Conservation (phyloP, 1,284 basidiomycete genomes). For the Cryptococcus jaspeensis region DNA sequence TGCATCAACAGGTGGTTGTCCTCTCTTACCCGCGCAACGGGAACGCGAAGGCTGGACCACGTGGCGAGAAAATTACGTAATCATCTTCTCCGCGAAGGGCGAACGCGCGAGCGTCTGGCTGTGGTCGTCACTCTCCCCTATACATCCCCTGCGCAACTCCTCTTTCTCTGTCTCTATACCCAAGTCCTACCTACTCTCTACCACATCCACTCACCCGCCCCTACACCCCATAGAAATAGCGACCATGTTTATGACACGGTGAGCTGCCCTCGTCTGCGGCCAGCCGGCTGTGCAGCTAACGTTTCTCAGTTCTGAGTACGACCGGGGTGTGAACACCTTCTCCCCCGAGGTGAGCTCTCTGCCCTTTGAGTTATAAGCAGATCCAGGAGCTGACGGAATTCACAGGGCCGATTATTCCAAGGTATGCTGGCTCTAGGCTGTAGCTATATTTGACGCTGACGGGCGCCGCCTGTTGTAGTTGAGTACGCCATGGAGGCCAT, state of each 20-base stretch:
- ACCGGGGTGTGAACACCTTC: conserved; percentile 98
- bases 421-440: conserved; percentile 33
- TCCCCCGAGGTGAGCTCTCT: conserved; percentile 73
- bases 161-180: too few species aligned
- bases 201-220: neutral
- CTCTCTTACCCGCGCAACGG: too few species aligned
- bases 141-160: neutral
- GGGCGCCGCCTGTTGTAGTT: conserved; percentile 57
- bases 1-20: too few species aligned
- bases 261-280: conserved; percentile 3
- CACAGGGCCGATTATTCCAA: conserved; percentile 54
- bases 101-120: conserved; percentile 7
- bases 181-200: too few species aligned
- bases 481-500: conserved; percentile 99
- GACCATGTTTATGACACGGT: conserved; percentile 51
- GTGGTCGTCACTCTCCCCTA: neutral
- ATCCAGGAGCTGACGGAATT: conserved; percentile 16
- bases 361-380: too few species aligned
- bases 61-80: conserved; percentile 5
- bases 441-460: neutral
- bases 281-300: neutral
- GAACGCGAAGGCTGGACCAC: neutral
- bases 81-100: neutral
- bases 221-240: neutral
- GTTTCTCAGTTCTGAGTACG: conserved; percentile 53